Evolutionary conservation across 306 rosid genomes (phyloP).

Genomic region (Ochetophila trinervis): DNA sequence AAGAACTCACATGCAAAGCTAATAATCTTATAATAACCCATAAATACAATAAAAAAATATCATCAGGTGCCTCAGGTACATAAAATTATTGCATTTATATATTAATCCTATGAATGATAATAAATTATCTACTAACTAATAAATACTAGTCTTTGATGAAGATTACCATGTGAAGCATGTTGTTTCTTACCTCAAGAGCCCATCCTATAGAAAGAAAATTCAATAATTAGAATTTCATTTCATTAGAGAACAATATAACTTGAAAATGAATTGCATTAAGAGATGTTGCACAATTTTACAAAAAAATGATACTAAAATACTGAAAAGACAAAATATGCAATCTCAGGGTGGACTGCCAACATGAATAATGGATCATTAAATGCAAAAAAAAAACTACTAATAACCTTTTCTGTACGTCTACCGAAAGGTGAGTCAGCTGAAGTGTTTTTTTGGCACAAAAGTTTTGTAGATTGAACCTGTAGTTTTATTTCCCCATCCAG

Average conservation of each 20-base stretch:
- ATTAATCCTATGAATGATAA: background rate
- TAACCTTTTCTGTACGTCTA: slow-evolving; percentile 73
- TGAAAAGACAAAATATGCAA: background rate
- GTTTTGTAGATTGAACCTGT: slow-evolving; percentile 42
- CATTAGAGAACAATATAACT: background rate
- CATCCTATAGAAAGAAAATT: slow-evolving; percentile 48
- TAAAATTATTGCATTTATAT: no score
- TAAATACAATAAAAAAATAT: no score
- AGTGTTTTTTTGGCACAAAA: slow-evolving; percentile 29
- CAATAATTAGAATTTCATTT: slow-evolving; percentile 25
- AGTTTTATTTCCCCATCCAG: slow-evolving; percentile 43
- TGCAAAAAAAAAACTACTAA: slow-evolving; percentile 42
- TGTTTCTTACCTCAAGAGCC: slow-evolving; percentile 56
- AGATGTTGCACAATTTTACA: background rate
- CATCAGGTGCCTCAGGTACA: no score
- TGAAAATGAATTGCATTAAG: background rate
- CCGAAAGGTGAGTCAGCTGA: slow-evolving; percentile 42
- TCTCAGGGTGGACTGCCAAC: background rate
- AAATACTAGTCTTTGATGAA: background rate
- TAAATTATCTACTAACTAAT: background rate
- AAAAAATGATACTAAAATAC: background rate
- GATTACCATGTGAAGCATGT: slow-evolving; percentile 76
- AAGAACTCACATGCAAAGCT: no score
- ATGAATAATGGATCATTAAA: background rate
- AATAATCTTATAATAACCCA: no score